Evolutionary conservation across 108 stramenopile species (phyloP).

Genomic region (Bacterosira constricta): DNA sequence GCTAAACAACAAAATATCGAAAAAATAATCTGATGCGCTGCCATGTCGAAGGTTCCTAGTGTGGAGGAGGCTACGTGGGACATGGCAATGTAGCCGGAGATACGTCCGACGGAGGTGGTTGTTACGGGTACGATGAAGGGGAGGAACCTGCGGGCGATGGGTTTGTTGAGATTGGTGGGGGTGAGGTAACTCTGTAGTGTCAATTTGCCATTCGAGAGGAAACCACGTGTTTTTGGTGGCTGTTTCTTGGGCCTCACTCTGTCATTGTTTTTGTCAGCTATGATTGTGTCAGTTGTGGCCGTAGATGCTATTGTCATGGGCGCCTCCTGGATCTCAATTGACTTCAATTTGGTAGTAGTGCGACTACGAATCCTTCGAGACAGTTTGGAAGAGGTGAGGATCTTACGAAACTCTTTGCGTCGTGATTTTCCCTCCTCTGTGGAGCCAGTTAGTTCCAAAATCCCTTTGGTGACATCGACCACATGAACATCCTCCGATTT

Average conservation of each 20-base stretch:
- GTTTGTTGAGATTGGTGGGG: conserved; percentile 10
- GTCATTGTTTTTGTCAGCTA: background rate
- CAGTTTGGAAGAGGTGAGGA: background rate
- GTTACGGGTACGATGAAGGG: conserved; percentile 84
- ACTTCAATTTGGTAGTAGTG: too few relatives aligned
- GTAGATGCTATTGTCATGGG: too few relatives aligned
- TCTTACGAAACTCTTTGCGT: conserved; percentile 34
- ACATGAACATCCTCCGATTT: too few relatives aligned
- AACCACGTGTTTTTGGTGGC: conserved; percentile 27
- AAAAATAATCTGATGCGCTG: conserved; percentile 79
- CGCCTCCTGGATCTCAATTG: too few relatives aligned
- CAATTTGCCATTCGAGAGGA: conserved; percentile 33
- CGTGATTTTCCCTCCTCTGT: conserved; percentile 31
- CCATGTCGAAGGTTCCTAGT: conserved; percentile 78
- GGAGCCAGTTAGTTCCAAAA: conserved; percentile 66
- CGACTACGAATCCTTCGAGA: too few relatives aligned
- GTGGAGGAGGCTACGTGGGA: conserved; percentile 75
- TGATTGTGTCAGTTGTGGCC: background rate
- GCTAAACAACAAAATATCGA: conserved; percentile 78
- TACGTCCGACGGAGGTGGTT: conserved; percentile 74
- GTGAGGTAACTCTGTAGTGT: conserved; percentile 8
- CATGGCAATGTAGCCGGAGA: conserved; percentile 84
- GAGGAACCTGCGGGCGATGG: conserved; percentile 51
- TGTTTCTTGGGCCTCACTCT: background rate
- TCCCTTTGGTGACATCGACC: conserved; percentile 63